Evolutionary conservation across 2,329 filamentous ascomycete genomes (phyloP), one percentile per base, ranked within the genome.

Genomic region (Epichloe coenophiala): DNA sequence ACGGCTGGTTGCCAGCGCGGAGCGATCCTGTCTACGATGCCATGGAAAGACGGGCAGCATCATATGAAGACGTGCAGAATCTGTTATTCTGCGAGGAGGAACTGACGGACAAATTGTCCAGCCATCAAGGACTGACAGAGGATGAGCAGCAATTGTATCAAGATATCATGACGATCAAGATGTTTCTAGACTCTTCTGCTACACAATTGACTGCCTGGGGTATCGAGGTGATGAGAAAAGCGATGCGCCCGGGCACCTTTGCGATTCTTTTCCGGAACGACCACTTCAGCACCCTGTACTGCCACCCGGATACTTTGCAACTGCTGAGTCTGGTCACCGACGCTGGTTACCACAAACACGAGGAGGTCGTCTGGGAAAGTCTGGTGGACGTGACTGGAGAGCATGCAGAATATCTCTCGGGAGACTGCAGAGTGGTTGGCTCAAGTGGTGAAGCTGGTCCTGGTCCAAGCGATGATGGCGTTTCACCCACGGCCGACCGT

Each of bases 251-350:
- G 1, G 91, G 89, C 2, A 81, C 85, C 1, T 80, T 96, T 54
- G 88, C 88, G 0, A 97, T 98, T 47, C 69, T 98, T 1, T 98
- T 98, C 71, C 81, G 93, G 27, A 98, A 98, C 60, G 91, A 98
- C 61, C 93, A 98, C 64, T 98, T 98, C 62, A 89, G 88, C 41
- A 97, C 91, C 0, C 67, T 98, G 0, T 95, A 95, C 67, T 88
- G 90, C 54, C 88, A 97, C 59, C 88, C 91, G 0, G 72, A 82
- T 43, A 88, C 83, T 0, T 74, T 80, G 40, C 77, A 86, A 56
- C 74, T 97, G 1, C 78, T 91, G 55, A 88, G 86, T 0, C 71
- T 98, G 3, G 89, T 98, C 13, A 97, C 93, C 0, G 93, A 98
- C 63, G 86, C 88, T 27, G 93, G 93, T 1, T 98, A 95, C 61